Evolutionary conservation across 192 early-diverging fungal species (phyloP), one percentile per base, ranked within the genome.

Genomic region (Backusella macrospora): DNA sequence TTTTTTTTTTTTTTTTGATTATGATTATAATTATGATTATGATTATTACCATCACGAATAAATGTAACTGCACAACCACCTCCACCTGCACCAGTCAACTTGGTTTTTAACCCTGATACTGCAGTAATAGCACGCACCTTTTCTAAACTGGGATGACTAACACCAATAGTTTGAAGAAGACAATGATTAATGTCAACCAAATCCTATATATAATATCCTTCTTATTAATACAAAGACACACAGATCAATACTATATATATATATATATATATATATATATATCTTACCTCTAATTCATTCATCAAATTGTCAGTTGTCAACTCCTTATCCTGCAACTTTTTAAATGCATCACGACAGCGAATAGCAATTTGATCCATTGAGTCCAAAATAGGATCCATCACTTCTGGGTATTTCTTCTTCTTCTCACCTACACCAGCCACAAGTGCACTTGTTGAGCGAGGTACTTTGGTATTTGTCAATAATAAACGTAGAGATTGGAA

Each of bases 61-160:
- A 93, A 81, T 0, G 94, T 95, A 62, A 99, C 75, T 21, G 93
- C 93, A 79, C 98, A 99, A 13, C 98, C 98, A 68, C 98, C 98
- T 47, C 98, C 98, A 37, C 98, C 97, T 29, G 95, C 96, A 39
- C 98, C 98, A 4, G 98, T 99, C 39, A 99, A 81, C 81, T 99
- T 99, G 18, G 94, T 87, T 39, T 86, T 84, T 73, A 98, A 79
- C 0, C 84, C 86, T 46, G 86, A 77, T n/a, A 73, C 37, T 1
- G 81, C 77, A 0, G 94, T 89, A 16, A 94, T 91, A 13, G 78
- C 80, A 7, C 92, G 79, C 16, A 99, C 84, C 38, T 79, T 90
- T 65, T 99, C 98, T 4, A 98, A 78, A 38, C 86, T 75, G 38
- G 91, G 87, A 78, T 98, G 96, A 26, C 93, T 90, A 6, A 97